Base-by-base conservation (phyloP, 2,329 filamentous ascomycete species). In the Hymenoscyphus fructigenus region DNA sequence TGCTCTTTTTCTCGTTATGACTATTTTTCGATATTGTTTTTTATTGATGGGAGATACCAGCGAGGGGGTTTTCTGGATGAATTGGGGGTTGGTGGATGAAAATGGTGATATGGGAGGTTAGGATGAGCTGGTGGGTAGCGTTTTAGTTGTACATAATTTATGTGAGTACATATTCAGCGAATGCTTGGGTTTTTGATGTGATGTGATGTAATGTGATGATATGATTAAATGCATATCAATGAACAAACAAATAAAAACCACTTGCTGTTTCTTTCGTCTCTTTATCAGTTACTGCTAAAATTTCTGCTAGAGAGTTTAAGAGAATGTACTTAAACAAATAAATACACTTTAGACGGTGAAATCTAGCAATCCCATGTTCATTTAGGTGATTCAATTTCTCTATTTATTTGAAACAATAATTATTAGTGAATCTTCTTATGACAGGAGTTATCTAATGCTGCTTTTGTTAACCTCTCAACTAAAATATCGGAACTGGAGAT, bases 11-110 rank as follows among this genome's bases (percentile, higher is more conserved):
- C n/a, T 26, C 20, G 20, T 53, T 23, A 3, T 50, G n/a, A 20
- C 9, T 23, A 10, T 26, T 53, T 53, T 53, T 23, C 20, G 47
- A 53, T 53, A 26, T 53, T 14, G 20, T 28, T 26, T 12, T 26
- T 53, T 26, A 23, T n/a, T 53, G 20, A 53, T 53, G 47, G 47
- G 47, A 38, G 47, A 53, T 53, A 53, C 47, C 47, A 53, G 47
- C 47, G 20, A 50, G 47, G 20, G 20, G 26, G 9, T 4, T 50
- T 50, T 47, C n/a, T n/a, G 20, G 47, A 23, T 50, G 47, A 23
- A 12, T 12, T 50, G 1, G 47, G 47, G 23, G 41, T 20, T 20
- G 20, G 10, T 53, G 47, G 47, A 50, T 50, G 20, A 38, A 38
- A 38, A 38, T 38, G 36, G 36, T 38, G 47, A 6, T 14, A 12